A percentile compares a stretch with the other conserved stretches of the same genome.
phyloP scores from a whole-genome alignment of 331 rosid genomes.

The Malus hybrid region DNA sequence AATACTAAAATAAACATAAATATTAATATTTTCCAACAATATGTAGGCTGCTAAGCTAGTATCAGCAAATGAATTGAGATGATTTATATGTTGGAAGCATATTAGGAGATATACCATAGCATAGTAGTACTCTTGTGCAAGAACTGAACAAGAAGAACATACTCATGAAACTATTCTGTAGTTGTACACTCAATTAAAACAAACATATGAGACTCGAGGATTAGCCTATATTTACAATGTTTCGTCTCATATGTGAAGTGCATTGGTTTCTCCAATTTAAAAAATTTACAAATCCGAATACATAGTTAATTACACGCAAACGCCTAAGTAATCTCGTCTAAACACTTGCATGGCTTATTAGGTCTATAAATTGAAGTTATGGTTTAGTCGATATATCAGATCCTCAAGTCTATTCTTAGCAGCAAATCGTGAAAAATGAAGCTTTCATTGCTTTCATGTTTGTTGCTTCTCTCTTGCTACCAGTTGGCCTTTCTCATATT shows the following conservation, averaged over 20 bases:
- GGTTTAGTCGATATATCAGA: not conserved
- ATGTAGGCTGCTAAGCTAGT: not conserved
- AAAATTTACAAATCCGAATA: too few relatives aligned
- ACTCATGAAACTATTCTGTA: not conserved
- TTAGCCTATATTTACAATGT: not conserved
- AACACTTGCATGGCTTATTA: not conserved
- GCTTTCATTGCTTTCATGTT: not conserved
- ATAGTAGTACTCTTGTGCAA: too few relatives aligned
- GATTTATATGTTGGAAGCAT: not conserved
- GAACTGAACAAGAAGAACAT: not conserved
- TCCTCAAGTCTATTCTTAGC: not conserved
- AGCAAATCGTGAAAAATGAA: constrained; percentile 2
- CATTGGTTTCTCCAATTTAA: not conserved
- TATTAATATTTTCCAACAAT: too few relatives aligned
- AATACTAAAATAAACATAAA: too few relatives aligned
- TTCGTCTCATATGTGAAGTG: not conserved
- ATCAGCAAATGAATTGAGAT: not conserved
- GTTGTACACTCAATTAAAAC: not conserved
- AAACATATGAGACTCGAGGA: not conserved
- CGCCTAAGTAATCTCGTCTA: not conserved
- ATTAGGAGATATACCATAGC: not conserved
- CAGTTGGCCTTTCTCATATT: not conserved
- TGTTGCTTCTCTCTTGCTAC: not conserved
- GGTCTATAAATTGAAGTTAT: not conserved
- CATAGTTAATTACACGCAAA: not conserved